Base-by-base conservation (phyloP, 2,329 filamentous ascomycete species). In the Fusarium lateritium region DNA sequence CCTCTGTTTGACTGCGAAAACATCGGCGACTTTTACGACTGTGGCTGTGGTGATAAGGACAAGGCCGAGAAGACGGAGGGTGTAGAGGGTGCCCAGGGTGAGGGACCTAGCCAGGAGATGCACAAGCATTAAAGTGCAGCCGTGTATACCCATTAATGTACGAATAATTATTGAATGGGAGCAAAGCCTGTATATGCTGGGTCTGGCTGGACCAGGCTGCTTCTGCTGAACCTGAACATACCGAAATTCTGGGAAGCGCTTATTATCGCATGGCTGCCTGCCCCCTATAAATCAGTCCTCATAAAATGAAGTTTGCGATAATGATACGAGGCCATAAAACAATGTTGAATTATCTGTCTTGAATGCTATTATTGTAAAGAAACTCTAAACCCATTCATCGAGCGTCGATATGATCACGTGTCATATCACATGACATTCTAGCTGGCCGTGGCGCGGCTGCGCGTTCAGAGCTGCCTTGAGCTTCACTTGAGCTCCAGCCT, bases 21-120 rank as follows among this genome's bases (percentile, higher is more conserved):
- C 31, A 89, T 92, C 74, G 89, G 89, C 17, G 89, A 92, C 73
- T 90, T 90, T 75, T 92, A 92, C 78, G 89, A 92, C 75, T 92
- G 90, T 74, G 90, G 90, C 1, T 92, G 90, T 73, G 89, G 88
- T 15, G 89, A 91, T n/a, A 88, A 89, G 63, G 83, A 84, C 19
- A 83, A 83, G 72, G 81, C 84, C 67, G 74, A 75, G 60, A 74
- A 75, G 58, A 67, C 73, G 47, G 75, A 71, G 55, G 55, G 40
- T 17, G 56, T 47, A 67, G 47, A 77, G 67, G 62, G 58, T 60
- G 62, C 59, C 13, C 59, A 67, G 51, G 60, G 50, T 5, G 61
- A 69, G 42, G 59, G 60, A 26, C 54, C 67, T 13, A 70, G 68
- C 13, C 62, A 58, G 8, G 46, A 70, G 49, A 50, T 73, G 24